Conservation (phyloP, 2,329 filamentous ascomycete species). For the Verticillium tricorpus region DNA sequence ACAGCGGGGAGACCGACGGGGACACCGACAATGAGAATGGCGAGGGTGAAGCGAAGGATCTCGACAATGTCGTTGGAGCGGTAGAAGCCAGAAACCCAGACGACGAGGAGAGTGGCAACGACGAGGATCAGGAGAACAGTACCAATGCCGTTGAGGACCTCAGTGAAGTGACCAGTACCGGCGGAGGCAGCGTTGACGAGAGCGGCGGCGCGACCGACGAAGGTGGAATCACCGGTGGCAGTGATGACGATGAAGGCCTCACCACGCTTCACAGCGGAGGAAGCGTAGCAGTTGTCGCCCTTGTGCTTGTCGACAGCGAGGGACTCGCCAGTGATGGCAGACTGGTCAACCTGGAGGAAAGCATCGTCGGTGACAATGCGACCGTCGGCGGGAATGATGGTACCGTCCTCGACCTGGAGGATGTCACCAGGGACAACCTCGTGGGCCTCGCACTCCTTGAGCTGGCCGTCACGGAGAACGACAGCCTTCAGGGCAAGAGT, state of each 20-base stretch:
- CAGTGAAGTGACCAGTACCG: constrained; percentile 82
- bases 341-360: constrained; percentile 88
- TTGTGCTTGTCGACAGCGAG: constrained; percentile 86
- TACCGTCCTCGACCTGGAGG: constrained; percentile 85
- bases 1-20: constrained; percentile 90
- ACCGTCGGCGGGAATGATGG: constrained; percentile 86
- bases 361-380: constrained; percentile 78
- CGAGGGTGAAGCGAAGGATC: constrained; percentile 81
- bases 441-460: constrained; percentile 75
- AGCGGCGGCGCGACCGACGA: constrained; percentile 83
- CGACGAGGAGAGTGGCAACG: constrained; percentile 72
- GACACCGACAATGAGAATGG: constrained; percentile 87
- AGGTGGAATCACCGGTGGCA: constrained; percentile 83
- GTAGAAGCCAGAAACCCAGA: constrained; percentile 87
- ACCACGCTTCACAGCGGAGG: constrained; percentile 86
- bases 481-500: constrained; percentile 83
- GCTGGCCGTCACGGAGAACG: constrained; percentile 74
- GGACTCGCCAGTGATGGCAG: constrained; percentile 86
- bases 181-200: constrained; percentile 73
- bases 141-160: constrained; percentile 84
- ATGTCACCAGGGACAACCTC: constrained; percentile 89
- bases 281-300: constrained; percentile 76
- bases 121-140: constrained; percentile 76
- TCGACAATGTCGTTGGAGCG: constrained; percentile 74
- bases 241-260: constrained; percentile 80